Evolutionary conservation across 2,329 filamentous ascomycete genomes (phyloP), one percentile per base, ranked within the genome.

Genomic region (Aspergillus oerlinghausenensis): DNA sequence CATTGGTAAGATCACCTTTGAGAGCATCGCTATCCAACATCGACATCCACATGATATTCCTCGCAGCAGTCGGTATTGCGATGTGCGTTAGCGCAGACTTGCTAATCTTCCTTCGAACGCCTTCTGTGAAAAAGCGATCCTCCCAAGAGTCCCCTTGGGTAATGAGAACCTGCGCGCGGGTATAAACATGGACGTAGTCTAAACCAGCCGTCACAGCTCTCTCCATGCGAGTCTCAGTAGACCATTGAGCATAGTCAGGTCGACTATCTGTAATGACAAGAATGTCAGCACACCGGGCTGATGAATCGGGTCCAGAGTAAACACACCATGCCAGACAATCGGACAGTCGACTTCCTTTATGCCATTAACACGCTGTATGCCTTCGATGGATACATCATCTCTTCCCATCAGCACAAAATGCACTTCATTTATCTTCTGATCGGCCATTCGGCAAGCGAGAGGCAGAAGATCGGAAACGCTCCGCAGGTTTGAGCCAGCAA

Each of bases 361-460:
- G 32, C 91, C 90, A 71, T 97, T 97, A 57, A 96, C 79, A 52
- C 84, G 79, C 64, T 87, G 80, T 32, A 97, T 78, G 35, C 89
- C 84, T 14, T 86, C 80, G 51, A 95, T 73, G 0, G 83, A 77
- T 51, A 96, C 82, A 11, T 87, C 82, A 58, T 86, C 88, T 57
- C 88, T 82, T 51, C 92, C 88, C 75, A 95, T 82, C 3, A 97
- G 75, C 0, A 84, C 88, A 68, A 96, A 88, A 70, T 97, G 93
- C 8, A 97, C 91, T 60, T 85, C 82, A 67, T 85, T 96, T 57
- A 82, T 79, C 55, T 83, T 80, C 72, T 86, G 82, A 23, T 73
- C 72, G 6, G 86, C 87, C 92, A 97, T 97, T 65, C 90, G 84
- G 72, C 94, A 97, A 5, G 92, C 90, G 68, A 96, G 79, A 0